phyloP scores from a whole-genome alignment of 495 filamentous ascomycete species.

The Chaetomium cochliodes region DNA sequence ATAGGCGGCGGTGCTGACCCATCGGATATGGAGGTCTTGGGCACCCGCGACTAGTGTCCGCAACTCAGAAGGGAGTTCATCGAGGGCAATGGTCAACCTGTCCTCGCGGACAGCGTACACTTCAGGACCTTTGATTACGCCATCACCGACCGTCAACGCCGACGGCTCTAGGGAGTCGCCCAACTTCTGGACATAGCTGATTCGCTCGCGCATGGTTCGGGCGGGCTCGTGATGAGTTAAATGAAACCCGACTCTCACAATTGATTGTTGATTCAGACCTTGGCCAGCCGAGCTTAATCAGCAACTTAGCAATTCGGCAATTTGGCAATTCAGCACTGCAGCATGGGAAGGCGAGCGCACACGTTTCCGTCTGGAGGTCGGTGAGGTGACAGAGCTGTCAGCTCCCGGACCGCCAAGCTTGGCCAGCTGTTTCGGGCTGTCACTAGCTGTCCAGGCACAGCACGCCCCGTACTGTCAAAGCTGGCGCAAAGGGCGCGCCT shows the following conservation, averaged over 20 bases:
- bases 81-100: slow-evolving; percentile 66
- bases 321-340: background rate
- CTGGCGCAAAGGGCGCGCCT: background rate
- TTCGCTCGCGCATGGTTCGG: slow-evolving; percentile 72
- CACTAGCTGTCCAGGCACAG: background rate
- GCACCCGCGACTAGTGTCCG: slow-evolving; percentile 59
- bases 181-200: slow-evolving; percentile 71
- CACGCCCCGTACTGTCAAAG: background rate
- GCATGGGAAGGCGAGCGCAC: background rate
- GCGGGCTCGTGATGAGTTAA: background rate
- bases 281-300: background rate
- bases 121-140: slow-evolving; percentile 54
- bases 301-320: too few relatives aligned
- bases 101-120: slow-evolving; percentile 74
- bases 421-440: slow-evolving; percentile 3
- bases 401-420: background rate
- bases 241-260: background rate
- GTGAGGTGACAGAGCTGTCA: background rate
- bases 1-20: slow-evolving; percentile 61
- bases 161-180: slow-evolving; percentile 61
- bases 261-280: background rate
- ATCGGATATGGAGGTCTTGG: slow-evolving; percentile 78
- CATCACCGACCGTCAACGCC: slow-evolving; percentile 52
- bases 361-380: too few relatives aligned
- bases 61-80: slow-evolving; percentile 72